phyloP scores from a whole-genome alignment of 805 yeast genomes.

The Ogataea corticis region DNA sequence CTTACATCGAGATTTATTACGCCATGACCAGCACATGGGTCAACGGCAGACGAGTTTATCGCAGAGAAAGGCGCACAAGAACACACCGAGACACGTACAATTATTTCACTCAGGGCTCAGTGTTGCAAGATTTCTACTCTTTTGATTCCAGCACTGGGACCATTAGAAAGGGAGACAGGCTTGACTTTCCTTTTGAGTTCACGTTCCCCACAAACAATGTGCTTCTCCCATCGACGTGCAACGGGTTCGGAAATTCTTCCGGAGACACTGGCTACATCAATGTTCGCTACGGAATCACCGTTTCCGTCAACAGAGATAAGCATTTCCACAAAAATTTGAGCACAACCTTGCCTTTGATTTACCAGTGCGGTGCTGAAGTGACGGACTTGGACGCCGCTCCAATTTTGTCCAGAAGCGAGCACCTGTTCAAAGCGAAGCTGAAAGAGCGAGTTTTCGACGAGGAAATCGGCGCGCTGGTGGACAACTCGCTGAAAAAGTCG shows the following conservation, averaged over 20 bases:
- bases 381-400: neutral
- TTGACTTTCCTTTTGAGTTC: conserved; percentile 6
- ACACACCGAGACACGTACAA: neutral
- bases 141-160: neutral
- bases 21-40: neutral
- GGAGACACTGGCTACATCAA: neutral
- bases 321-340: neutral
- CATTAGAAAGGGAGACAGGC: neutral
- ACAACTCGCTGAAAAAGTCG: conserved; percentile 8
- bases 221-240: neutral
- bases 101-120: neutral
- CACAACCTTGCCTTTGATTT: neutral
- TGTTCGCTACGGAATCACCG: neutral
- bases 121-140: conserved; percentile 1
- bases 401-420: neutral
- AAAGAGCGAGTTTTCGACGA: conserved; percentile 12
- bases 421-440: conserved; percentile 7
- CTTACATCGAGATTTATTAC: neutral
- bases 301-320: neutral
- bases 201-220: conserved; percentile 6
- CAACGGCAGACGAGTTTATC: neutral
- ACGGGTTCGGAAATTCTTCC: neutral
- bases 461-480: conserved; percentile 12
- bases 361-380: neutral
- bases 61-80: neutral